phyloP scores from a whole-genome alignment of 331 rosid species.

The Malus hybrid region DNA sequence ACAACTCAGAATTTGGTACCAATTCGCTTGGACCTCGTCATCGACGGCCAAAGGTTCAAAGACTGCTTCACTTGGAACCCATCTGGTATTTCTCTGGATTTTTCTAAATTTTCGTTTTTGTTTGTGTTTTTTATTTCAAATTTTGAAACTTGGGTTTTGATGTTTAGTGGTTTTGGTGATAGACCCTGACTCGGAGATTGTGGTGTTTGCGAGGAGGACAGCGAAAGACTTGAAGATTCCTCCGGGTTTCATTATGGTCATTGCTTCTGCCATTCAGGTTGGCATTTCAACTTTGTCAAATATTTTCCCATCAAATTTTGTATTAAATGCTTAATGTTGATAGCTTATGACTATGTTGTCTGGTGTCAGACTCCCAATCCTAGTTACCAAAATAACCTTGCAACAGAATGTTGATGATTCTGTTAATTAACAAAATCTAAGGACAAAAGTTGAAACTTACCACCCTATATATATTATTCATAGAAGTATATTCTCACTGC shows the following conservation, averaged over 20 bases:
- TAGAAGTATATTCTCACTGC: too few species aligned
- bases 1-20: slow-evolving; percentile 60
- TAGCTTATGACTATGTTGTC: background rate
- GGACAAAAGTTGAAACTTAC: too few species aligned
- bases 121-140: background rate
- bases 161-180: background rate
- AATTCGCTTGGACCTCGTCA: slow-evolving; percentile 59
- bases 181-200: slow-evolving; percentile 91
- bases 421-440: too few species aligned
- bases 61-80: slow-evolving; percentile 65
- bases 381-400: too few species aligned
- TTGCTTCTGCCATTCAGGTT: slow-evolving; percentile 85
- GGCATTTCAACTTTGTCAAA: background rate
- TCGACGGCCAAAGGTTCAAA: slow-evolving; percentile 50
- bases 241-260: slow-evolving; percentile 61
- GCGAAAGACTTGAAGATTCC: slow-evolving; percentile 81
- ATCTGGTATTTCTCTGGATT: background rate
- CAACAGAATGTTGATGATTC: too few species aligned
- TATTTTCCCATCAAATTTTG: background rate
- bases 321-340: background rate
- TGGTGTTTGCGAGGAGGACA: slow-evolving; percentile 68
- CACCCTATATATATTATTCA: too few species aligned
- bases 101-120: background rate
- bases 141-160: background rate
- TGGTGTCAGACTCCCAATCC: slow-evolving; percentile 25